These are phyloP conservation scores for Mycena galericulata DNA, from an alignment of 768 basidiomycete genomes.

Conservation along the genomic window DNA sequence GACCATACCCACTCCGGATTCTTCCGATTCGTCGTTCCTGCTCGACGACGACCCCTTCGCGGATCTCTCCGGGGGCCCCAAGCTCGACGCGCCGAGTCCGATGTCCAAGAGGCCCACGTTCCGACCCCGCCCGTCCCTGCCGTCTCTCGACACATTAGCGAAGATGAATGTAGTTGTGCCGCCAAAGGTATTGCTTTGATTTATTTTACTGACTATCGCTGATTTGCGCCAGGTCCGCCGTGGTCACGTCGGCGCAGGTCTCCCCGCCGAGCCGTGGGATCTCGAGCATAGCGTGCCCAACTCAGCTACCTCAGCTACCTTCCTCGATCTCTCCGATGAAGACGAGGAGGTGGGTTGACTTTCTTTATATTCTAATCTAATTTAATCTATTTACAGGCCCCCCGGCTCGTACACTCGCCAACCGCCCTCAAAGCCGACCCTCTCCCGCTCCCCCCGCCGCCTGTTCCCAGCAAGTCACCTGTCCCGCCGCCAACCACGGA, in stretches of 20 bases:
- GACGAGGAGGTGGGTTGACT: background rate
- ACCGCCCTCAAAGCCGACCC: background rate
- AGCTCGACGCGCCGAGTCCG: conserved; percentile 49
- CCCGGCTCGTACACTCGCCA: background rate
- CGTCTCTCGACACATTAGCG: conserved; percentile 62
- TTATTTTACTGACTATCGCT: too few relatives aligned
- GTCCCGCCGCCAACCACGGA: background rate
- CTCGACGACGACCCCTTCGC: conserved; percentile 85
- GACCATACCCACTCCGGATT: conserved; percentile 7
- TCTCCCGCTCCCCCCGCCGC: background rate
- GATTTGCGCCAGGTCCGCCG: conserved; percentile 58
- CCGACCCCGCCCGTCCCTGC: conserved; percentile 61
- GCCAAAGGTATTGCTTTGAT: conserved; percentile 62
- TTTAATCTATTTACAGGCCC: too few relatives aligned
- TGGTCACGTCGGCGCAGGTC: conserved; percentile 62
- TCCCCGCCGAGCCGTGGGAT: conserved; percentile 71
- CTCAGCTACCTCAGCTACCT: conserved; percentile 2
- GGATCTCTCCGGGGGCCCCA: conserved; percentile 53
- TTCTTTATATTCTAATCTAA: background rate
- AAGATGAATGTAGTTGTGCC: conserved; percentile 60
- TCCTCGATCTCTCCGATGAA: conserved; percentile 4
- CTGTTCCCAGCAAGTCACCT: background rate
- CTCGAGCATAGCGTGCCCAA: too few relatives aligned
- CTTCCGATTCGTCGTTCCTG: conserved; percentile 51
- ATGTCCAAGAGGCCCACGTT: conserved; percentile 64